A percentile compares a stretch with the other conserved stretches of the same genome.
Evolutionary conservation across 2,329 filamentous ascomycete species (phyloP).

Genomic region (Talaromyces sp.): DNA sequence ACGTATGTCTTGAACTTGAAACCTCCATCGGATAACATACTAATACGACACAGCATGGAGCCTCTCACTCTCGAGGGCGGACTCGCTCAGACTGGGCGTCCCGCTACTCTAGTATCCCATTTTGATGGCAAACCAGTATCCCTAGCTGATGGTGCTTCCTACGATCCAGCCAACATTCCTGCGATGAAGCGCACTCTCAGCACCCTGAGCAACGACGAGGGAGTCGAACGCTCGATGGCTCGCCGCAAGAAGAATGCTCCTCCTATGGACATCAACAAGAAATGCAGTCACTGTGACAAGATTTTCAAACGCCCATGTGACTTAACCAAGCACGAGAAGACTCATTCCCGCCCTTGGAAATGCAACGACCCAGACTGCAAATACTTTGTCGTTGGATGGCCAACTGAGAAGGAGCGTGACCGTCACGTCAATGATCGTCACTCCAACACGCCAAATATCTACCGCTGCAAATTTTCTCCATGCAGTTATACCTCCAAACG

Average conservation of each 20-base stretch:
- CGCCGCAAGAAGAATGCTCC: slow-evolving; percentile 89
- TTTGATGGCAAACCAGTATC: slow-evolving; percentile 77
- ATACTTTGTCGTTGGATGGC: slow-evolving; percentile 85
- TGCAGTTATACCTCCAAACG: slow-evolving; percentile 95
- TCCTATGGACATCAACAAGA: slow-evolving; percentile 76
- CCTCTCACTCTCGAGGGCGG: slow-evolving; percentile 78
- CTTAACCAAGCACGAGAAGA: slow-evolving; percentile 96
- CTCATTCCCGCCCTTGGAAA: slow-evolving; percentile 94
- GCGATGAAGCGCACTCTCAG: slow-evolving; percentile 50
- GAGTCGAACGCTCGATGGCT: slow-evolving; percentile 89
- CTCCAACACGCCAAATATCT: slow-evolving; percentile 71
- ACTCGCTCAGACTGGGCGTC: slow-evolving; percentile 72
- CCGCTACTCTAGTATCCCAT: slow-evolving; percentile 76
- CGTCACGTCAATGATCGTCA: slow-evolving; percentile 97
- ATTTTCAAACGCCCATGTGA: slow-evolving; percentile 97
- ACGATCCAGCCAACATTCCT: slow-evolving; percentile 44
- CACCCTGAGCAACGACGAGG: slow-evolving; percentile 63
- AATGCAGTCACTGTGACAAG: slow-evolving; percentile 79
- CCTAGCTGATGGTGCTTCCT: slow-evolving; percentile 62
- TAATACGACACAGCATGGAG: slow-evolving; percentile 49
- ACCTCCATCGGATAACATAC: slow-evolving; percentile 2
- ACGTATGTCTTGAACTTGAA: background rate
- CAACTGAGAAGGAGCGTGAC: slow-evolving; percentile 95
- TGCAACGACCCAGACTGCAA: slow-evolving; percentile 79
- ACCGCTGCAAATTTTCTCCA: slow-evolving; percentile 72